These are phyloP conservation scores for Ogataea trehalophila DNA, from an alignment of 805 yeast species.

Conservation along the genomic window DNA sequence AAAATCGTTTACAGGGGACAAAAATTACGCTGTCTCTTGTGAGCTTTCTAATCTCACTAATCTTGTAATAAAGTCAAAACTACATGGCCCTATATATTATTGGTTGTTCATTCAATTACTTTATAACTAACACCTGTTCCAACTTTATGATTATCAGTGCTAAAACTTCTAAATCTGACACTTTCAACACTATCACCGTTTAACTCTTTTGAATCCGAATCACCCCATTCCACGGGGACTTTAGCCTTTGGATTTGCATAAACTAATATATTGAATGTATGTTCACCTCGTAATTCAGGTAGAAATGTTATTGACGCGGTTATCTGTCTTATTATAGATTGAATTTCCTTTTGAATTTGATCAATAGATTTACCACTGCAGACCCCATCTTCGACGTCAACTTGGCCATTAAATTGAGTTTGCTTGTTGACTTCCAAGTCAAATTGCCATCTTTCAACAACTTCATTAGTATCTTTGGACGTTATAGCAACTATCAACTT, in stretches of 20 bases:
- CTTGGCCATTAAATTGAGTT: slow-evolving; percentile 7
- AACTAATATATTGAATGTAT: slow-evolving; percentile 81
- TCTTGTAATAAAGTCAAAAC: no score
- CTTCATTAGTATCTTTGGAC: slow-evolving; percentile 59
- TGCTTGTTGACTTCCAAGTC: slow-evolving; percentile 42
- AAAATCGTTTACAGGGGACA: no score
- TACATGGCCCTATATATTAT: no score
- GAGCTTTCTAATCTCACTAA: no score
- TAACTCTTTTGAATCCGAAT: slow-evolving; percentile 51
- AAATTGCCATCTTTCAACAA: slow-evolving; percentile 86
- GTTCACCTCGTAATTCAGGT: slow-evolving; percentile 60
- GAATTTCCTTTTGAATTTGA: slow-evolving; percentile 70
- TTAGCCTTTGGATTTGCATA: slow-evolving; percentile 65
- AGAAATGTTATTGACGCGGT: slow-evolving; percentile 83
- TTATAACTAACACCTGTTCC: slow-evolving; percentile 68
- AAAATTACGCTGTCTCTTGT: no score
- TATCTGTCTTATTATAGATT: slow-evolving; percentile 79
- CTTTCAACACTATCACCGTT: slow-evolving; percentile 53
- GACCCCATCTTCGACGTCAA: slow-evolving; percentile 7
- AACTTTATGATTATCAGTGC: slow-evolving; percentile 63
- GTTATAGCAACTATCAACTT: slow-evolving; percentile 71
- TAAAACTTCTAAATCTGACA: slow-evolving; percentile 65
- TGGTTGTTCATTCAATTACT: slow-evolving; percentile 14
- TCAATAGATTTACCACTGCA: slow-evolving; percentile 29
- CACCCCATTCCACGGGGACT: slow-evolving; percentile 83